These are phyloP conservation scores for Parietichytrium sp. DNA, from an alignment of 108 stramenopile genomes.

Conservation along the genomic window DNA sequence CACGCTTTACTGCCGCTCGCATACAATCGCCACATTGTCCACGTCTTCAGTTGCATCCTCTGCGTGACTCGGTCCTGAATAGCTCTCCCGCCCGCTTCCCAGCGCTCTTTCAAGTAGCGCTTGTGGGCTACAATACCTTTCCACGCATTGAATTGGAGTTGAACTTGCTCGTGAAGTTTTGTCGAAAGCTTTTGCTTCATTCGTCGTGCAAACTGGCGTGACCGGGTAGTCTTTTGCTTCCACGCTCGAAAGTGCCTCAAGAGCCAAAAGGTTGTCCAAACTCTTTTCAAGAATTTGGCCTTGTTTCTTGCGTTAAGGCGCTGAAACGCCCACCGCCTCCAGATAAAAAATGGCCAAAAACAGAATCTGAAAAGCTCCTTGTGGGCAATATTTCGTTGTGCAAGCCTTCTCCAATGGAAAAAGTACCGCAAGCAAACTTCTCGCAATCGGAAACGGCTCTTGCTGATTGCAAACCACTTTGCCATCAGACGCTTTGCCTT, in stretches of 20 bases:
- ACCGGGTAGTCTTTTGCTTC: background rate
- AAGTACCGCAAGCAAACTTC: too few species aligned
- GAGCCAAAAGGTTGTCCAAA: background rate
- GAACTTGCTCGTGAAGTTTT: too few species aligned
- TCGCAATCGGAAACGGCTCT: too few species aligned
- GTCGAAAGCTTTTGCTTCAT: background rate
- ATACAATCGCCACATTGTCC: too few species aligned
- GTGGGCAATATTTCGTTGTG: background rate
- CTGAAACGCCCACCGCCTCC: background rate
- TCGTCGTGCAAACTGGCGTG: background rate
- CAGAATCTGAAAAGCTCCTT: background rate
- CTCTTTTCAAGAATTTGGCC: background rate
- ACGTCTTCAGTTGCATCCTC: too few species aligned
- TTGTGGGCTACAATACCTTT: too few species aligned
- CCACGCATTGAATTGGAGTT: background rate
- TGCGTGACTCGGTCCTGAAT: too few species aligned
- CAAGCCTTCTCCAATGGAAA: conserved; percentile 27
- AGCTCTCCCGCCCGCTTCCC: too few species aligned
- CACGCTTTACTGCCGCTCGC: too few species aligned
- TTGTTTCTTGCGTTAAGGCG: background rate
- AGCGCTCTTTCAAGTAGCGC: too few species aligned
- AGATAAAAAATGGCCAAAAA: conserved; percentile 34
- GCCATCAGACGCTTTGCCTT: background rate
- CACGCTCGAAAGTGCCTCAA: background rate
- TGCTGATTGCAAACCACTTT: conserved; percentile 12